These are phyloP conservation scores for Eucommia ulmoides DNA, from an alignment of 257 asterid genomes.

Conservation along the genomic window DNA sequence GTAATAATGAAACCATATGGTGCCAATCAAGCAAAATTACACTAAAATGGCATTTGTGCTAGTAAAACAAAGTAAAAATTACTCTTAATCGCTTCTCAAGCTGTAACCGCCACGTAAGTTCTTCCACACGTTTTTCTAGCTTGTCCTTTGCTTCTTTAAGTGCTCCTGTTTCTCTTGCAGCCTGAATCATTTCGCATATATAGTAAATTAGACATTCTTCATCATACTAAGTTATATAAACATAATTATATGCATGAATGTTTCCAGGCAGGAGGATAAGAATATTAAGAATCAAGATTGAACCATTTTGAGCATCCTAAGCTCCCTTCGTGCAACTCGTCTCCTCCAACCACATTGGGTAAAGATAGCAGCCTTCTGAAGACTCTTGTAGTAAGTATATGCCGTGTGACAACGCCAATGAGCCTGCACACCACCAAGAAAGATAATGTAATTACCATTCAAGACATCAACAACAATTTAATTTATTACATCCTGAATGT, in stretches of 20 bases:
- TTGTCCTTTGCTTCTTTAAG: slow-evolving; percentile 92
- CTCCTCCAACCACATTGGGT: slow-evolving; percentile 97
- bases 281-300: slow-evolving; percentile 15
- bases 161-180: slow-evolving; percentile 96
- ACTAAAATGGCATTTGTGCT: slow-evolving; percentile 6
- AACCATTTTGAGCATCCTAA: slow-evolving; percentile 85
- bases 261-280: slow-evolving; percentile 1
- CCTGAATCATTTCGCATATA: slow-evolving; percentile 32
- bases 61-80: slow-evolving; percentile 10
- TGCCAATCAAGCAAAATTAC: slow-evolving; percentile 12
- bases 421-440: slow-evolving; percentile 49
- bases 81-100: slow-evolving; percentile 94
- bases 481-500: not conserved
- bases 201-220: not conserved
- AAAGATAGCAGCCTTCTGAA: slow-evolving; percentile 66
- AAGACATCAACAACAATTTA: not conserved
- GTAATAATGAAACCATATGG: slow-evolving; percentile 21
- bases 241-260: not conserved
- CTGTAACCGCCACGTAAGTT: slow-evolving; percentile 97
- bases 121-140: slow-evolving; percentile 98
- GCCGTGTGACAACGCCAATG: slow-evolving; percentile 53
- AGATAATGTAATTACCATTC: slow-evolving; percentile 8
- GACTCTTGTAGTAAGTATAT: slow-evolving; percentile 57
- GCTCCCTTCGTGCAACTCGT: slow-evolving; percentile 88
- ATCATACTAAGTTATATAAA: slow-evolving; percentile 3